phyloP scores from a whole-genome alignment of 768 basidiomycete genomes.

The Lactarius sanguifluus region DNA sequence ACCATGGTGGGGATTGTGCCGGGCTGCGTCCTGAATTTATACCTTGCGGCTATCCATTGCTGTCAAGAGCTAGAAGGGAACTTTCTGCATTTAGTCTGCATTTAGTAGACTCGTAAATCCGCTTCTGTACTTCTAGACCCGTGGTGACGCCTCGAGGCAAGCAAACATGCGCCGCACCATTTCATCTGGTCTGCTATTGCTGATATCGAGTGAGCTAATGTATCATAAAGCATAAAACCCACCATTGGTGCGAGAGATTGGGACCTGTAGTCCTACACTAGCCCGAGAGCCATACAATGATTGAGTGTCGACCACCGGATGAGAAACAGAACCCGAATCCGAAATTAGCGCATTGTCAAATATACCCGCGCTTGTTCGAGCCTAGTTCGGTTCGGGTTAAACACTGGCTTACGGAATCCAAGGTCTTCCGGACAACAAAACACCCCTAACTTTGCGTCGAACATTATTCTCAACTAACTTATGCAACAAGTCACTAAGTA shows the following conservation, averaged over 20 bases:
- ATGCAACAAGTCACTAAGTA: neutral
- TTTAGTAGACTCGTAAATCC: neutral
- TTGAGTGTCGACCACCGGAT: neutral
- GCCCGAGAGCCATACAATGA: neutral
- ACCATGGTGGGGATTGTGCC: neutral
- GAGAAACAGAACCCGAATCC: neutral
- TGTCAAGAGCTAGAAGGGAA: conserved; percentile 17
- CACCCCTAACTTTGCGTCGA: too few relatives aligned
- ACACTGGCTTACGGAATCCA: neutral
- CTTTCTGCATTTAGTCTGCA: conserved; percentile 12
- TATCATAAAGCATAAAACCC: neutral
- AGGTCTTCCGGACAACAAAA: neutral
- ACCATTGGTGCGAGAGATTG: neutral
- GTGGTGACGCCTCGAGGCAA: conserved; percentile 7
- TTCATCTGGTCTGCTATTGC: neutral
- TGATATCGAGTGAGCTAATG: neutral
- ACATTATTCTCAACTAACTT: neutral
- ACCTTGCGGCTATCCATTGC: neutral
- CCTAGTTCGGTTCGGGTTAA: neutral
- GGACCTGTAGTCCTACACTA: neutral
- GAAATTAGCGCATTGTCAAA: neutral
- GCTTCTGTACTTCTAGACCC: neutral
- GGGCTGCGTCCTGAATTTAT: conserved; percentile 2
- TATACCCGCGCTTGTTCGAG: neutral
- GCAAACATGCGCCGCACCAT: neutral